These are phyloP conservation scores for Alternaria tenuissima DNA, from an alignment of 2,329 filamentous ascomycete genomes.

Conservation along the genomic window DNA sequence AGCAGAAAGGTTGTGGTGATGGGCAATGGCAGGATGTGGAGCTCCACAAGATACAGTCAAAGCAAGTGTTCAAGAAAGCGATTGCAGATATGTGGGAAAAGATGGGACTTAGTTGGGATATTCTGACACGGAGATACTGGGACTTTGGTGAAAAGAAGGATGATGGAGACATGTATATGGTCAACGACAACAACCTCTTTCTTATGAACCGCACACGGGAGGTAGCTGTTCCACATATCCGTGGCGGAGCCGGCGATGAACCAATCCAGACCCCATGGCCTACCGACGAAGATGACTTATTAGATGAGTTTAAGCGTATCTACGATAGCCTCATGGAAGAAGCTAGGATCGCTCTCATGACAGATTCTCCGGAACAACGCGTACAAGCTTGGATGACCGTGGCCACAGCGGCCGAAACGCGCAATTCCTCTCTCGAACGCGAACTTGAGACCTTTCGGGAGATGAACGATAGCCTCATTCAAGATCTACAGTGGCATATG, in stretches of 20 bases:
- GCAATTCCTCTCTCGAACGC: conserved; percentile 16
- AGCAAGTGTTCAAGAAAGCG: conserved; percentile 22
- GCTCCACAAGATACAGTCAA: conserved; percentile 14
- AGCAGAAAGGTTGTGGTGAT: not conserved
- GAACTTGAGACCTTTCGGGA: conserved; percentile 11
- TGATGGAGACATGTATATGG: conserved; percentile 22
- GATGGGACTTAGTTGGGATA: conserved; percentile 1
- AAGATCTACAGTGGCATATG: conserved; percentile 18
- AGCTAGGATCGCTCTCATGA: not conserved
- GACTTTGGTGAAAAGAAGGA: conserved; percentile 1
- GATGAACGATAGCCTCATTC: conserved; percentile 5
- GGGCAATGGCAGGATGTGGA: not conserved
- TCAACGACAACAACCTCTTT: conserved; percentile 1
- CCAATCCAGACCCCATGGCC: not conserved
- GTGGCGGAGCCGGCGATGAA: not conserved
- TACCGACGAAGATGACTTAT: not conserved
- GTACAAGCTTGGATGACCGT: conserved; percentile 8
- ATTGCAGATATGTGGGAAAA: conserved; percentile 10
- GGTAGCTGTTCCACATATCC: not conserved
- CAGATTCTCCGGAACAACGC: not conserved
- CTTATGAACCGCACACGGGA: not conserved
- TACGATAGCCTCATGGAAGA: conserved; percentile 4
- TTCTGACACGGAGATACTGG: conserved; percentile 11
- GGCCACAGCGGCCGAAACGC: conserved; percentile 2
- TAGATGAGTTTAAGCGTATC: not conserved